phyloP scores from a whole-genome alignment of 176 grass and related monocot genomes.

The Dactylis glomerata region DNA sequence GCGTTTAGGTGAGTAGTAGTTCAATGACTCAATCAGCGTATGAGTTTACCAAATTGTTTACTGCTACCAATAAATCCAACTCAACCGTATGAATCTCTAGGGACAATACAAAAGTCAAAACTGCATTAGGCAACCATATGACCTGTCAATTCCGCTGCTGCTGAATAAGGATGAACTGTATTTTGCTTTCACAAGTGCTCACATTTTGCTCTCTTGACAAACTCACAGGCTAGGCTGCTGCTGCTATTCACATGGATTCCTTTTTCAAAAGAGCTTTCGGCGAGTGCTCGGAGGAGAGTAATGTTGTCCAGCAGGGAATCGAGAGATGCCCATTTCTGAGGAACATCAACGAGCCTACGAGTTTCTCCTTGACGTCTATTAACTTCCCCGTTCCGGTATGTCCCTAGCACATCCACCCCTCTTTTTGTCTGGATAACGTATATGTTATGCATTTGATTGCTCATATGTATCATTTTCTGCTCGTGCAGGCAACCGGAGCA shows the following conservation, averaged over 20 bases:
- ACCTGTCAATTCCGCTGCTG: not conserved
- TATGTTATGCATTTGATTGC: not conserved
- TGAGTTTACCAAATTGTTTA: not conserved
- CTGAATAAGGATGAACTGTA: not conserved
- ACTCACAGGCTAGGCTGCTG: constrained; percentile 35
- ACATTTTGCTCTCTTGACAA: constrained; percentile 3
- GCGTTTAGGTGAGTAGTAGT: not conserved
- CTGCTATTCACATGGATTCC: constrained; percentile 56
- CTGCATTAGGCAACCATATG: not conserved
- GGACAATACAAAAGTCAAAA: not conserved
- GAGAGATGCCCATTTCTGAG: constrained; percentile 90
- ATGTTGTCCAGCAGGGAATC: constrained; percentile 58
- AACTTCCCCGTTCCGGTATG: constrained; percentile 68
- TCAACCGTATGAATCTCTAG: not conserved
- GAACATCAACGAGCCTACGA: constrained; percentile 91
- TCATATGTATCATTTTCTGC: constrained; percentile 31
- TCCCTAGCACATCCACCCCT: not conserved
- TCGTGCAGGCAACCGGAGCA: constrained; percentile 65
- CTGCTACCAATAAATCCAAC: not conserved
- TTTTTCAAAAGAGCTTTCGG: constrained; percentile 37
- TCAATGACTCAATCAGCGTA: not conserved
- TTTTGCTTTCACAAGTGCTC: not conserved
- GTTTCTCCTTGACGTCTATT: constrained; percentile 59
- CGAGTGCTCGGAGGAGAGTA: constrained; percentile 50
- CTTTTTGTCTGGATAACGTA: not conserved